phyloP scores from a whole-genome alignment of 768 basidiomycete species.

The Leccinum aurantiacum region DNA sequence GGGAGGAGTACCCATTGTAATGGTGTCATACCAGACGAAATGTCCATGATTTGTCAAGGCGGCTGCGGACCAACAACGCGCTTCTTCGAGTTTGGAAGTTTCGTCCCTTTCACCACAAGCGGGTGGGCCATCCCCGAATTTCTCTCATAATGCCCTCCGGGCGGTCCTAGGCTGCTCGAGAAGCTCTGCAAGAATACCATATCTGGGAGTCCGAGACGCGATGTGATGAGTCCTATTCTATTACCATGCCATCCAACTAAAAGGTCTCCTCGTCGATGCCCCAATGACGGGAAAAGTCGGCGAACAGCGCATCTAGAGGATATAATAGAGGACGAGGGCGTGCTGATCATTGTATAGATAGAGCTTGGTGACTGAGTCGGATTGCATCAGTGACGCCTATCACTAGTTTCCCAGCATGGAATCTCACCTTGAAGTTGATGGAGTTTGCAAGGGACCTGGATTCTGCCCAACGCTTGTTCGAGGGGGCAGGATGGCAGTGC shows the following conservation, averaged over 20 bases:
- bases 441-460: constrained; percentile 93
- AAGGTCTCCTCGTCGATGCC: constrained; percentile 93
- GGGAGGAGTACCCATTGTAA: too few relatives aligned
- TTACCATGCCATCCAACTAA: constrained; percentile 96
- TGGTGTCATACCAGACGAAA: too few relatives aligned
- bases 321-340: constrained; percentile 72
- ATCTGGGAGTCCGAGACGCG: constrained; percentile 35
- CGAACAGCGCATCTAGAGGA: constrained; percentile 75
- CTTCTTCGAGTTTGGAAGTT: too few relatives aligned
- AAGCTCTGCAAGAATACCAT: constrained; percentile 69
- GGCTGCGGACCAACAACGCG: too few relatives aligned
- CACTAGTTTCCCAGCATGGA: not conserved
- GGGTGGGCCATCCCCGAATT: too few relatives aligned
- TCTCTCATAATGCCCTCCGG: too few relatives aligned
- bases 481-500: constrained; percentile 81
- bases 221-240: constrained; percentile 56
- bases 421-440: constrained; percentile 78
- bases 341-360: constrained; percentile 70
- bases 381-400: not conserved
- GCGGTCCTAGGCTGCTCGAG: too few relatives aligned
- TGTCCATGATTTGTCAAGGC: too few relatives aligned
- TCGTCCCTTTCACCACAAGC: too few relatives aligned
- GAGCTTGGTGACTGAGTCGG: constrained; percentile 75
- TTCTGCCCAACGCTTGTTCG: constrained; percentile 98
- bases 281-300: constrained; percentile 90